These are phyloP conservation scores for Coniochaeta sp. DNA, from an alignment of 2,329 filamentous ascomycete species.

Conservation along the genomic window DNA sequence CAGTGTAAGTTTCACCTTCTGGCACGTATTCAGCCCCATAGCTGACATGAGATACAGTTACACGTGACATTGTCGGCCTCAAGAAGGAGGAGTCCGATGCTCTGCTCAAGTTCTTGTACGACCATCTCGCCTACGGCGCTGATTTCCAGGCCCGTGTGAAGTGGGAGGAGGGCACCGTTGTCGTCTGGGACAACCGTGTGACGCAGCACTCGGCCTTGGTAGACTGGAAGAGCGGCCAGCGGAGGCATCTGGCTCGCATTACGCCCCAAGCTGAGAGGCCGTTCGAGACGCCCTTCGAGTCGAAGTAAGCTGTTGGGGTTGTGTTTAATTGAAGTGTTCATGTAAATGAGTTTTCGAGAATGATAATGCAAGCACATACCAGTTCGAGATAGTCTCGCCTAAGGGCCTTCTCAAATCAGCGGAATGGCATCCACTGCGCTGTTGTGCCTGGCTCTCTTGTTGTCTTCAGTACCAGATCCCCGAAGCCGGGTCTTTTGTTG, in stretches of 20 bases:
- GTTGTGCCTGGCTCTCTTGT: slow-evolving; percentile 1
- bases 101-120: slow-evolving; percentile 68
- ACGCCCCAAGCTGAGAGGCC: slow-evolving; percentile 77
- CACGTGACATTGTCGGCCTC: slow-evolving; percentile 69
- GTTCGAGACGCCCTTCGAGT: slow-evolving; percentile 56
- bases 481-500: slow-evolving; percentile 9
- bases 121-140: slow-evolving; percentile 64
- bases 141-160: slow-evolving; percentile 69
- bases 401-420: neutral
- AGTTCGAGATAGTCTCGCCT: neutral
- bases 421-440: neutral
- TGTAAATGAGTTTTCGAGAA: neutral
- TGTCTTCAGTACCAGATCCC: neutral
- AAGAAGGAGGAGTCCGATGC: slow-evolving; percentile 83
- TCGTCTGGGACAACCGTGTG: slow-evolving; percentile 81
- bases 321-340: neutral
- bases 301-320: neutral
- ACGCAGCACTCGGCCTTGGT: slow-evolving; percentile 72
- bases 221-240: slow-evolving; percentile 73
- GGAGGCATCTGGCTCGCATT: slow-evolving; percentile 73
- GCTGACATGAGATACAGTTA: slow-evolving; percentile 45
- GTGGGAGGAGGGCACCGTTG: slow-evolving; percentile 73
- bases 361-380: neutral
- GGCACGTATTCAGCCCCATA: neutral
- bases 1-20: slow-evolving; percentile 54